phyloP scores from a whole-genome alignment of 78 protist genomes.

The Pirum gemmata region DNA sequence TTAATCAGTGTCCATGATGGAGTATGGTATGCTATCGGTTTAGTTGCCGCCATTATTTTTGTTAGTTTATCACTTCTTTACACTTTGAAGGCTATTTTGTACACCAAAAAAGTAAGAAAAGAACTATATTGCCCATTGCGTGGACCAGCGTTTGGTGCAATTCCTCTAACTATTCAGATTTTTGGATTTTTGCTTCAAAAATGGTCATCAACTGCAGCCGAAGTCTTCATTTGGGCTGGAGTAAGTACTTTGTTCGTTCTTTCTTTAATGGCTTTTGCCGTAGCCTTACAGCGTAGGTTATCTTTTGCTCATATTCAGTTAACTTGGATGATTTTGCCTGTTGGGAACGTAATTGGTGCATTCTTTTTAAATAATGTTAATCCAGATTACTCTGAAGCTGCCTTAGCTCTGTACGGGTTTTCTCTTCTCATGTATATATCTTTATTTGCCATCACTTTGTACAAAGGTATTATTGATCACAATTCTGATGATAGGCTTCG shows the following conservation, averaged over 20 bases:
- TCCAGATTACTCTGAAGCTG: not conserved
- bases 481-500: not conserved
- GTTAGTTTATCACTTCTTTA: not conserved
- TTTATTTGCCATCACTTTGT: slow-evolving; percentile 29
- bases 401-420: slow-evolving; percentile 3
- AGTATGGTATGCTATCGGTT: slow-evolving; percentile 10
- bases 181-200: not conserved
- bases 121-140: slow-evolving; percentile 25
- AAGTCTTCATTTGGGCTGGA: slow-evolving; percentile 32
- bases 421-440: not conserved
- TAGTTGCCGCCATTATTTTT: slow-evolving; percentile 11
- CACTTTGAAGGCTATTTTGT: not conserved
- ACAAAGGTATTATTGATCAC: slow-evolving; percentile 1
- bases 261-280: slow-evolving; percentile 13
- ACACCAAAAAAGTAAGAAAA: not conserved
- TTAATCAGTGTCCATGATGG: not conserved
- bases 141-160: slow-evolving; percentile 22
- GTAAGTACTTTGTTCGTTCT: not conserved
- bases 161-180: not conserved
- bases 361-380: not conserved
- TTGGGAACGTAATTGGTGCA: slow-evolving; percentile 12
- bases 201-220: not conserved
- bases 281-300: not conserved
- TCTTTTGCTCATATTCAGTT: slow-evolving; percentile 1
- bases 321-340: slow-evolving; percentile 12